A percentile compares a stretch with the other conserved stretches of the same genome.
Conservation (phyloP, 495 filamentous ascomycete genomes). For the Durotheca rogersii region DNA sequence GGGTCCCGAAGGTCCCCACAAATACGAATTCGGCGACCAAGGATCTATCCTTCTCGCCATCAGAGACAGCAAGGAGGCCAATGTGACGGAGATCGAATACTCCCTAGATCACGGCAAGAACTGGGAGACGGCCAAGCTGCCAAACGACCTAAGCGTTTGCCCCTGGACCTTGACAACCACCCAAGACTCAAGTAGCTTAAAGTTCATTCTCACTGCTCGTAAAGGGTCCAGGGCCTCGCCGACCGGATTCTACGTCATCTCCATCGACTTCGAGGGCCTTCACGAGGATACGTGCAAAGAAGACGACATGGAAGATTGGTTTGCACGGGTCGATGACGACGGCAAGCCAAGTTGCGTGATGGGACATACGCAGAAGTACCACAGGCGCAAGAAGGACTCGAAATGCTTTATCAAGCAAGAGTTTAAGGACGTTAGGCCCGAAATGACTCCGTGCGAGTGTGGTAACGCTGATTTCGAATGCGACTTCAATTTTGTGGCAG, state of each 20-base stretch:
- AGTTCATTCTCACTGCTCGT: slow-evolving; percentile 69
- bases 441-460: slow-evolving; percentile 74
- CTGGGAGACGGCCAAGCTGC: slow-evolving; percentile 68
- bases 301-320: slow-evolving; percentile 84
- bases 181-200: slow-evolving; percentile 84
- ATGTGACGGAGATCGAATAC: slow-evolving; percentile 60
- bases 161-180: slow-evolving; percentile 78
- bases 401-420: slow-evolving; percentile 87
- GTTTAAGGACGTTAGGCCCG: slow-evolving; percentile 69
- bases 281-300: slow-evolving; percentile 79
- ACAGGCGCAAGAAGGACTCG: slow-evolving; percentile 75
- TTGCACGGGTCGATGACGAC: slow-evolving; percentile 75
- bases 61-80: slow-evolving; percentile 64
- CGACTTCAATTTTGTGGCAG: slow-evolving; percentile 79
- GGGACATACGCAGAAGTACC: slow-evolving; percentile 86
- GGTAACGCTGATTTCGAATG: slow-evolving; percentile 86
- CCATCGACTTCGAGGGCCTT: slow-evolving; percentile 78
- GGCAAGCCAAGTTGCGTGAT: slow-evolving; percentile 85
- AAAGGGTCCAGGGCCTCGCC: slow-evolving; percentile 48
- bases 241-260: slow-evolving; percentile 58
- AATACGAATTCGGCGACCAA: slow-evolving; percentile 92
- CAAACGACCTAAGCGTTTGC: slow-evolving; percentile 59
- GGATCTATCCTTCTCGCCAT: slow-evolving; percentile 85
- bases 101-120: slow-evolving; percentile 84
- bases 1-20: slow-evolving; percentile 78